Percentiles rank a stretch among this genome's conserved stretches.
Conservation (phyloP, 768 basidiomycete genomes). For the Inosperma sp. region DNA sequence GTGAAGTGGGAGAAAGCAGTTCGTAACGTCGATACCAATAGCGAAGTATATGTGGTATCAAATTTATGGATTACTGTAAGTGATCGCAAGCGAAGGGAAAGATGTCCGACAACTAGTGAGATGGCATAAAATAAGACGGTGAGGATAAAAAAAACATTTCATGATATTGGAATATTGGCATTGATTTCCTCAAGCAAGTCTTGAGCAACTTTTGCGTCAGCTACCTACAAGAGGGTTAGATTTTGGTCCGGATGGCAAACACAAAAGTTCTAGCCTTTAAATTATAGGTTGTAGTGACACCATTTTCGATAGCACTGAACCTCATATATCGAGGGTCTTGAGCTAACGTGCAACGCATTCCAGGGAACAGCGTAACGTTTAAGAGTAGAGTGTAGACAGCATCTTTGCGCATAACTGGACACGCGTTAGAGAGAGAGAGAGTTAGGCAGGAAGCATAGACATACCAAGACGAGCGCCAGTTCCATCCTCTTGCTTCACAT, state of each 20-base stretch:
- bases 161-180: constrained; percentile 40
- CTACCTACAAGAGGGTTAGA: constrained; percentile 40
- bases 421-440: constrained; percentile 7
- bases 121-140: not conserved
- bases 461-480: constrained; percentile 65
- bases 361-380: constrained; percentile 71
- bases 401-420: constrained; percentile 79
- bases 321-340: constrained; percentile 78
- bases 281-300: constrained; percentile 65
- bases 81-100: not conserved
- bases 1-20: not conserved
- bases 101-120: not conserved
- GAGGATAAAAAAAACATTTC: constrained; percentile 16
- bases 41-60: not conserved
- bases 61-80: not conserved
- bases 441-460: constrained; percentile 18
- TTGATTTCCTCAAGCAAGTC: constrained; percentile 60
- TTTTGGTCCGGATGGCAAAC: not conserved
- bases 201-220: constrained; percentile 65
- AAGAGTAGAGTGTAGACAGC: constrained; percentile 71
- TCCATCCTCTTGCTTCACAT: constrained; percentile 60
- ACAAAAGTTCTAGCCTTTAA: constrained; percentile 50
- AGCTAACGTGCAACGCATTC: constrained; percentile 68
- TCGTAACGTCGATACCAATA: not conserved
- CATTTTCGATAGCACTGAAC: constrained; percentile 66